Evolutionary conservation across 805 yeast genomes (phyloP).

Genomic region (Barnettozyma populi): DNA sequence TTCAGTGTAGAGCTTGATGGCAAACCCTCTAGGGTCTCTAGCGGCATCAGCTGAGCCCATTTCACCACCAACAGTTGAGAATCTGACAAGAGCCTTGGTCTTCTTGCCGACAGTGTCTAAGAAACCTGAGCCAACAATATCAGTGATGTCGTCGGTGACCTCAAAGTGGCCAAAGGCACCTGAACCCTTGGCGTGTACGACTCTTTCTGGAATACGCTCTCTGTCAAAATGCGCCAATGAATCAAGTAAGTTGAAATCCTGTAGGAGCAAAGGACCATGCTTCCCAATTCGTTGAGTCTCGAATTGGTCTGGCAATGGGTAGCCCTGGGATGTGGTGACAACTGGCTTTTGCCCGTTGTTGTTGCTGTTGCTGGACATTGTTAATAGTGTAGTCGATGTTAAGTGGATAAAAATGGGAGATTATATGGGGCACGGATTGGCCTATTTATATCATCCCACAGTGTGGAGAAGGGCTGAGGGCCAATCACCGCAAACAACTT

Average conservation of each 20-base stretch:
- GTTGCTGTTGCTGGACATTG: slow-evolving; percentile 12
- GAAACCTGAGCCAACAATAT: slow-evolving; percentile 64
- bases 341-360: slow-evolving; percentile 33
- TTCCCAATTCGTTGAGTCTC: slow-evolving; percentile 71
- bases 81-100: slow-evolving; percentile 66
- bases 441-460: not conserved
- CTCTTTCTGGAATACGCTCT: slow-evolving; percentile 89
- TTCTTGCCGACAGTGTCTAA: slow-evolving; percentile 72
- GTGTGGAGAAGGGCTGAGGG: slow-evolving; percentile 10
- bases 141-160: slow-evolving; percentile 80
- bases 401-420: too few relatives aligned
- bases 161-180: slow-evolving; percentile 88
- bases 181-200: slow-evolving; percentile 90
- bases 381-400: not conserved
- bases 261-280: slow-evolving; percentile 75
- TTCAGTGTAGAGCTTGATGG: slow-evolving; percentile 75
- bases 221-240: slow-evolving; percentile 83
- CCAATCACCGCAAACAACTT: slow-evolving; percentile 16
- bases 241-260: slow-evolving; percentile 77
- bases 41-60: slow-evolving; percentile 76
- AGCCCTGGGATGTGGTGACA: slow-evolving; percentile 69
- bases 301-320: slow-evolving; percentile 71
- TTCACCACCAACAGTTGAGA: slow-evolving; percentile 88
- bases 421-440: not conserved
- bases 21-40: slow-evolving; percentile 84